phyloP scores from a whole-genome alignment of 2,329 filamentous ascomycete species.

The Monosporascus sp. region DNA sequence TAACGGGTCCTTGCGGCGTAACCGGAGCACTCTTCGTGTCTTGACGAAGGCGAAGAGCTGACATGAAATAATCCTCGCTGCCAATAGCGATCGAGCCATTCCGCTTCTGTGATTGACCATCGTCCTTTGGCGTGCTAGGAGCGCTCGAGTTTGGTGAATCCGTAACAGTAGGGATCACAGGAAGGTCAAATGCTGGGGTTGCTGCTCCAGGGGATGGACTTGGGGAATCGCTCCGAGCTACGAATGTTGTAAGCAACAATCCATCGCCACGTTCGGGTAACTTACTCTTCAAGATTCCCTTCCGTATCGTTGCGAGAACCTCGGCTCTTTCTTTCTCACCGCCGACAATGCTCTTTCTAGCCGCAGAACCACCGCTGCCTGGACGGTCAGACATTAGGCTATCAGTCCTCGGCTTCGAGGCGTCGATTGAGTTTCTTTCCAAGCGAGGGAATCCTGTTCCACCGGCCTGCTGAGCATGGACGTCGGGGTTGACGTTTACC shows the following conservation, averaged over 20 bases:
- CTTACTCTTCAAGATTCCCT: slow-evolving; percentile 91
- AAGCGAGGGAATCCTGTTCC: slow-evolving; percentile 80
- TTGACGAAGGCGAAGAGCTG: slow-evolving; percentile 65
- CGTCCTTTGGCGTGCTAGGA: slow-evolving; percentile 82
- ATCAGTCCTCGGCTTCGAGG: slow-evolving; percentile 39
- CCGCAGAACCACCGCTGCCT: slow-evolving; percentile 54
- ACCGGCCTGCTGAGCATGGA: slow-evolving; percentile 61
- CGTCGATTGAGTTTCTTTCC: slow-evolving; percentile 77
- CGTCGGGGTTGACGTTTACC: slow-evolving; percentile 71
- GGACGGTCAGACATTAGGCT: slow-evolving; percentile 44
- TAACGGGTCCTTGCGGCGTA: slow-evolving; percentile 64
- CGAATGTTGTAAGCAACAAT: slow-evolving; percentile 22
- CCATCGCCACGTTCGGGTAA: slow-evolving; percentile 10
- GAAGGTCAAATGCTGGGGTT: slow-evolving; percentile 50
- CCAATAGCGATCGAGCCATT: slow-evolving; percentile 68
- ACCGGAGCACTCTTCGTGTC: slow-evolving; percentile 77
- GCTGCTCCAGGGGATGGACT: slow-evolving; percentile 59
- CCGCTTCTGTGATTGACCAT: slow-evolving; percentile 61
- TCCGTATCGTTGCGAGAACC: slow-evolving; percentile 85
- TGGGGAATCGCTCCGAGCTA: slow-evolving; percentile 62
- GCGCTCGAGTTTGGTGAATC: slow-evolving; percentile 83
- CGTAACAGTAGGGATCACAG: slow-evolving; percentile 57
- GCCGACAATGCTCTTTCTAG: slow-evolving; percentile 84
- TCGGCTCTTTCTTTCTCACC: slow-evolving; percentile 88
- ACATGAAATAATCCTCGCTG: slow-evolving; percentile 86